Percentiles rank a stretch among this genome's conserved stretches.
Conservation (phyloP, 805 yeast genomes). For the Pichia paraexigua region DNA sequence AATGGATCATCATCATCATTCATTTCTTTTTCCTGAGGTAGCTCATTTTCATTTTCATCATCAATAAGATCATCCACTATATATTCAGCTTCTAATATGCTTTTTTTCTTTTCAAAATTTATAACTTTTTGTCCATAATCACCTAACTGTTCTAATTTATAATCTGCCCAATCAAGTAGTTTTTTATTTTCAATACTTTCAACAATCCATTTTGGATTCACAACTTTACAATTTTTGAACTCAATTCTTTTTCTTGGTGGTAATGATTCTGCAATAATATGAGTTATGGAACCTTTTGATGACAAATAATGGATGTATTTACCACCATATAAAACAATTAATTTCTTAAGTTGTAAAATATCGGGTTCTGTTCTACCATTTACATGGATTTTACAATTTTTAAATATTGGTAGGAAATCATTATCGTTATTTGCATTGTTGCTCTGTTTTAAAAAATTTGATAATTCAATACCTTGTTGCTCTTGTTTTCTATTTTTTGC, state of each 20-base stretch:
- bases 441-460: conserved; percentile 39
- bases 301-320: conserved; percentile 57
- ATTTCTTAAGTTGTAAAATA: conserved; percentile 58
- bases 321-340: conserved; percentile 78
- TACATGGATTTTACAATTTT: conserved; percentile 62
- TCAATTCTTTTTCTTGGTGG: conserved; percentile 69
- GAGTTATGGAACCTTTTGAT: conserved; percentile 71
- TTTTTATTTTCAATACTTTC: conserved; percentile 46
- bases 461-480: conserved; percentile 41
- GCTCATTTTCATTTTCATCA: conserved; percentile 2
- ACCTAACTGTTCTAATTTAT: conserved; percentile 30
- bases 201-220: conserved; percentile 73
- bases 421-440: conserved; percentile 4
- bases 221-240: conserved; percentile 64
- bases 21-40: conserved; percentile 4
- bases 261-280: conserved; percentile 69
- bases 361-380: conserved; percentile 86
- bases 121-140: conserved; percentile 48
- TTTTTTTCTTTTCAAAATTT: conserved; percentile 14
- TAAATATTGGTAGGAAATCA: conserved; percentile 40
- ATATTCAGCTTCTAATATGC: background rate
- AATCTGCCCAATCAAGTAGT: conserved; percentile 65
- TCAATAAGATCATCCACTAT: no score
- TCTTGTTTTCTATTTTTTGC: conserved; percentile 59
- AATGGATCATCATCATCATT: conserved; percentile 6